Percentiles rank a stretch among this genome's conserved stretches.
These are phyloP conservation scores for Leucocoprinus sp. DNA, from an alignment of 768 basidiomycete species.

Conservation along the genomic window DNA sequence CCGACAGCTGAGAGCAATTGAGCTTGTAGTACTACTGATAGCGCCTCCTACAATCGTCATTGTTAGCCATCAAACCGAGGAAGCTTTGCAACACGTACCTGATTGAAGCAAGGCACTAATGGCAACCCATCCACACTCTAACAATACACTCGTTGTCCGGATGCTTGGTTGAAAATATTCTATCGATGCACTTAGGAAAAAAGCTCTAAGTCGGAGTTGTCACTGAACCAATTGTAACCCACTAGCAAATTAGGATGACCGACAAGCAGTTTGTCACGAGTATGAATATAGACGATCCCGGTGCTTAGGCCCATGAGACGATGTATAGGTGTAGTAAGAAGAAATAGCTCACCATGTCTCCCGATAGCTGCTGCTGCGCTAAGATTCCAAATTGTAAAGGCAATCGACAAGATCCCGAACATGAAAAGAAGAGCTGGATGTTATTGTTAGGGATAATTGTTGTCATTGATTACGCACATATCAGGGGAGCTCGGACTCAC, in stretches of 20 bases:
- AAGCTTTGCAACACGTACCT: constrained; percentile 26
- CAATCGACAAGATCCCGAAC: constrained; percentile 42
- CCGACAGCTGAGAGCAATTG: constrained; percentile 24
- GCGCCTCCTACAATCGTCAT: constrained; percentile 32
- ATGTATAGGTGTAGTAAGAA: neutral
- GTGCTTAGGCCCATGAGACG: constrained; percentile 22
- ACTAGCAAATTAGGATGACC: constrained; percentile 29
- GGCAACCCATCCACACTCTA: constrained; percentile 53
- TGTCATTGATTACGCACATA: neutral
- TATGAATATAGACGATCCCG: constrained; percentile 41
- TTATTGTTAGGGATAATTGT: neutral
- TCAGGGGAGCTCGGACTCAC: constrained; percentile 26
- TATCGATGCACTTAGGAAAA: constrained; percentile 32
- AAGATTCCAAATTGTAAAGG: constrained; percentile 55
- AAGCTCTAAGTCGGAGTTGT: too few relatives aligned
- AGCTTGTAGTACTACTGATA: constrained; percentile 37
- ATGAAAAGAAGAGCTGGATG: constrained; percentile 38
- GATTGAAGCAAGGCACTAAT: constrained; percentile 41
- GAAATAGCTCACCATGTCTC: constrained; percentile 26
- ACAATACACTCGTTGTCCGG: constrained; percentile 33
- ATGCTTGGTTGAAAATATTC: constrained; percentile 27
- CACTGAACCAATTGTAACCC: constrained; percentile 13
- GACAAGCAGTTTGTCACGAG: constrained; percentile 36
- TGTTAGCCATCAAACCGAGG: neutral
- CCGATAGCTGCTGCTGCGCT: constrained; percentile 26